Base-by-base conservation (phyloP, 345 rosid species). In the Adansonia digitata region DNA sequence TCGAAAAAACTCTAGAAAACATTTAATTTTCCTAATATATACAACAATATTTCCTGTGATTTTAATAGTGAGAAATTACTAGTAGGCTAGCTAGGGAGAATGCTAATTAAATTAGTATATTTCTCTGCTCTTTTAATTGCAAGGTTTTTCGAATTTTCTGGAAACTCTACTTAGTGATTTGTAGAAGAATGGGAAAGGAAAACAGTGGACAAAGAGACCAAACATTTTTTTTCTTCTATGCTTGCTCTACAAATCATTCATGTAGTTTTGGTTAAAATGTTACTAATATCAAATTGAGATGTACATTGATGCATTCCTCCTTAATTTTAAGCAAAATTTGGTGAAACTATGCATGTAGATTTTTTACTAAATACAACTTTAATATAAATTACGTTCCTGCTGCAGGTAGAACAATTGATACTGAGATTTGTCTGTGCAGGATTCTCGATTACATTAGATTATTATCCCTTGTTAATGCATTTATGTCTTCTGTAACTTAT, bases 161-260 rank as follows among this genome's bases (percentile, higher is more conserved):
- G 31, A 73, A 76, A 61, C 71, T 78, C 76, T 81, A 77, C 65
- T 62, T 62, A 31, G 3, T 68, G 61, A 26, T 53, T 34, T 73
- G 24, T 18, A 11, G 9, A 15, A 57, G 37, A 51, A 51, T 34
- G 20, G 4, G 10, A 55, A n/a, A 1, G 20, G 11, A 11, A 31
- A 60, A 43, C 34, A 35, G 24, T 11, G 61, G 63, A 57, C 2
- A 57, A 26, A 57, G 18, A 26, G 18, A 57, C 12, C 4, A 56
- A 55, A 29, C 8, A n/a, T 17, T 13, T 9, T 1, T 39, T 2
- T 3, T 22, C 8, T 51, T 51, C 20, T 22, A n/a, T 52, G 26
- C 4, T 31, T 1, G 7, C 12, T 13, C 13, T 14, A 55, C 0
- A 55, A 55, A 55, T 11, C 60, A 24, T 55, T 55, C 6, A 22